Evolutionary conservation across 495 filamentous ascomycete species (phyloP).

Genomic region (Talaromyces adpressus): DNA sequence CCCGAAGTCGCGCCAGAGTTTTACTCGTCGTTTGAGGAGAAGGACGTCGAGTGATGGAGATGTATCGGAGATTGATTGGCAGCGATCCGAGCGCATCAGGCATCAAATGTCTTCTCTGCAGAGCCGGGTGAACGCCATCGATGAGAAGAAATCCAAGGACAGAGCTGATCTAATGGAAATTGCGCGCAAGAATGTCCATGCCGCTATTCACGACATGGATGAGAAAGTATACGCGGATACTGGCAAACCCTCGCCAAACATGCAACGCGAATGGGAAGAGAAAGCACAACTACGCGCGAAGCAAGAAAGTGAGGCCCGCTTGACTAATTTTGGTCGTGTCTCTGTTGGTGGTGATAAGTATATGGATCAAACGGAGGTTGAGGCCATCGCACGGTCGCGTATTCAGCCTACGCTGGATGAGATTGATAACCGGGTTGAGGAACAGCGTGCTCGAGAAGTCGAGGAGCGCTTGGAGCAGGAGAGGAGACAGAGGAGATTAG

Average conservation of each 20-base stretch:
- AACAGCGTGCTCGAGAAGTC: slow-evolving; percentile 52
- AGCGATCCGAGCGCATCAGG: slow-evolving; percentile 64
- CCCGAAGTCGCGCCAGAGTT: slow-evolving; percentile 44
- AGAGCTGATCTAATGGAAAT: slow-evolving; percentile 66
- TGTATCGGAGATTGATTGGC: slow-evolving; percentile 53
- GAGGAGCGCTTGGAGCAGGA: slow-evolving; percentile 50
- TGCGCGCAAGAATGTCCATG: slow-evolving; percentile 79
- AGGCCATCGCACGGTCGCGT: slow-evolving; percentile 68
- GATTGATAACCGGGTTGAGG: slow-evolving; percentile 69
- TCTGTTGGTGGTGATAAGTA: slow-evolving; percentile 76
- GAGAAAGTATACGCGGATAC: slow-evolving; percentile 68
- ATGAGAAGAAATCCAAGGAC: slow-evolving; percentile 69
- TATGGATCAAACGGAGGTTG: slow-evolving; percentile 71
- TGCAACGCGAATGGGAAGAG: slow-evolving; percentile 70
- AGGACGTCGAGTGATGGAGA: slow-evolving; percentile 67
- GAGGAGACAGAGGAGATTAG: slow-evolving; percentile 35
- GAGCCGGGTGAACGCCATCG: slow-evolving; percentile 58
- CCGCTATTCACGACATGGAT: slow-evolving; percentile 70
- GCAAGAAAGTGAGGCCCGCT: slow-evolving; percentile 52
- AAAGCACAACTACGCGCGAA: slow-evolving; percentile 62
- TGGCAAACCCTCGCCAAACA: slow-evolving; percentile 63
- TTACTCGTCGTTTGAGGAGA: slow-evolving; percentile 48
- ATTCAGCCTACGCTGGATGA: slow-evolving; percentile 91
- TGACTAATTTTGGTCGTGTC: slow-evolving; percentile 54
- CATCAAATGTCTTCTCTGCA: slow-evolving; percentile 73